These are phyloP conservation scores for Ustilago bromivora DNA, from an alignment of 1,284 basidiomycete genomes.

Conservation along the genomic window DNA sequence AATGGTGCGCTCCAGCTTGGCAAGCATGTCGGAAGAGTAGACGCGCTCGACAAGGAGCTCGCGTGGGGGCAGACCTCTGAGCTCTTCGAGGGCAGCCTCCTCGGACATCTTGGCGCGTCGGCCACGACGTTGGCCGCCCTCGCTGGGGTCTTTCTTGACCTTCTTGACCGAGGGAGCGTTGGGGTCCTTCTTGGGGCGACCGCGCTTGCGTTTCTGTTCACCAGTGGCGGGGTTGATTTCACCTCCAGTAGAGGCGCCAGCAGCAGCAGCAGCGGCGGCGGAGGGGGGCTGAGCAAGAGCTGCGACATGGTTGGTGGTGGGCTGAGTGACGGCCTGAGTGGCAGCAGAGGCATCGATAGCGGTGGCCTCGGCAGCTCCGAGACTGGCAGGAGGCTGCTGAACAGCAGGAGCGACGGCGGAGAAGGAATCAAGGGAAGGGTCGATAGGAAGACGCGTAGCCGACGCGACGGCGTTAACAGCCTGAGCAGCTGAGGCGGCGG, in stretches of 20 bases:
- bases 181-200: conserved; percentile 38
- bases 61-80: conserved; percentile 26
- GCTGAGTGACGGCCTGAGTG: conserved; percentile 11
- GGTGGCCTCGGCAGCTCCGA: conserved; percentile 12
- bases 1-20: conserved; percentile 48
- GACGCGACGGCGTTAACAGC: conserved; percentile 44
- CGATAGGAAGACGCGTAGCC: conserved; percentile 45
- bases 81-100: conserved; percentile 32
- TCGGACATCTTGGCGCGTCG: conserved; percentile 45
- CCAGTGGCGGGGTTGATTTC: conserved; percentile 12
- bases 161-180: conserved; percentile 35
- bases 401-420: conserved; percentile 5
- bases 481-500: conserved; percentile 47
- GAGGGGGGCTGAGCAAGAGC: conserved; percentile 6
- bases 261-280: conserved; percentile 15
- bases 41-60: conserved; percentile 53
- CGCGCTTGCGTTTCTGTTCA: conserved; percentile 42
- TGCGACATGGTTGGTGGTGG: conserved; percentile 3
- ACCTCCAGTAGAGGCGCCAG: conserved; percentile 11
- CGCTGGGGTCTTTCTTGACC: conserved; percentile 34
- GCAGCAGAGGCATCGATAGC: conserved; percentile 11
- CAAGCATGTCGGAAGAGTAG: conserved; percentile 51
- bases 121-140: conserved; percentile 31
- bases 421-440: conserved; percentile 30
- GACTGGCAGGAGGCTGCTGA: conserved; percentile 6